Conservation (phyloP, 805 yeast species). For the Ogataea trehalophila region DNA sequence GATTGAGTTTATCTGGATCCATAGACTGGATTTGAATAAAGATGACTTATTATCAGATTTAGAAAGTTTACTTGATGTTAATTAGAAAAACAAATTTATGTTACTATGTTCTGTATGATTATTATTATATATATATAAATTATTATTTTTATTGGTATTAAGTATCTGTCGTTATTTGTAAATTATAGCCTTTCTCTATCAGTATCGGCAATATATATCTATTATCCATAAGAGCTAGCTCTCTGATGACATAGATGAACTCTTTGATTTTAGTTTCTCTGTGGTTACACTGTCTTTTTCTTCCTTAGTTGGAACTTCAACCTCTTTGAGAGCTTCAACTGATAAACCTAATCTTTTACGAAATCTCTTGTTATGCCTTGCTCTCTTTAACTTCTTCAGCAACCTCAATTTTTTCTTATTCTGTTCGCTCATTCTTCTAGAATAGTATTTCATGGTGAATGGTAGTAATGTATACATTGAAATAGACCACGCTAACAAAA, state of each 20-base stretch:
- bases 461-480: constrained; percentile 40
- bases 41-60: constrained; percentile 33
- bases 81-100: neutral
- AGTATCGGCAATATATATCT: too few species aligned
- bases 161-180: too few species aligned
- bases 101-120: neutral
- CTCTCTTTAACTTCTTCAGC: constrained; percentile 10
- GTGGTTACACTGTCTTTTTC: neutral
- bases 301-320: neutral
- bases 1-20: constrained; percentile 70
- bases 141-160: neutral
- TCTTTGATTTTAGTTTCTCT: neutral
- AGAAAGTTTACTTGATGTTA: constrained; percentile 16
- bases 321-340: neutral
- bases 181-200: too few species aligned
- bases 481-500: constrained; percentile 56
- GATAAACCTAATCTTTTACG: constrained; percentile 1
- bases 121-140: neutral
- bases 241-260: too few species aligned
- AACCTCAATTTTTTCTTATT: constrained; percentile 10
- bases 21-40: constrained; percentile 47
- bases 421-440: constrained; percentile 10
- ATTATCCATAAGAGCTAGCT: too few species aligned
- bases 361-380: neutral
- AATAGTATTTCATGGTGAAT: constrained; percentile 21